Evolutionary conservation across 2,329 filamentous ascomycete genomes (phyloP), one percentile per base, ranked within the genome.

Genomic region (Zalaria sp.): DNA sequence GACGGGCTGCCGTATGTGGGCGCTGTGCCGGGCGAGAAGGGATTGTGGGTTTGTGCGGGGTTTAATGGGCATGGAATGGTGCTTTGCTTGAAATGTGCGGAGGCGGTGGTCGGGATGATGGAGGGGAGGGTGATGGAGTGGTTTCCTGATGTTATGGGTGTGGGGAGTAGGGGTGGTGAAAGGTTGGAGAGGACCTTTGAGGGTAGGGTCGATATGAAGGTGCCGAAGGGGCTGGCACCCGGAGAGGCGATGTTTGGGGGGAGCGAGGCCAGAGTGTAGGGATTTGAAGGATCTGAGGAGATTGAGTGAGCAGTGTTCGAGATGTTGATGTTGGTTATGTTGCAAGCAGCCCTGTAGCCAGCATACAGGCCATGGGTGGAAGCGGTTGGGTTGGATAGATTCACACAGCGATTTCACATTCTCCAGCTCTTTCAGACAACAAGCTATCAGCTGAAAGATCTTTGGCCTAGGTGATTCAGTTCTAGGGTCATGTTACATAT

Each of bases 11-110:
- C 71, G 0, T 67, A 71, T 51, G 60, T 66, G 0, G 63, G 63
- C 0, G 48, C 53, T 9, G 62, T 67, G 39, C 68, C 67, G 1
- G 60, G 56, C 3, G 54, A 55, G 36, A 47, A 57, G 4, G 64
- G 67, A 1, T 51, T 81, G 25, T 79, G 71, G 65, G 60, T 77
- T 1, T 65, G 68, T 28, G 73, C 71, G 3, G 69, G 73, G 4
- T 81, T 81, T 47, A 77, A 79, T 47, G 79, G 79, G 1, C 75
- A 81, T 54, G 76, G 54, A 32, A 53, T 51, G 48, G 48, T 53
- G 10, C 47, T 52, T 48, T 53, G 49, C 41, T 43, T 53, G 61
- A 71, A 75, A 53, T 72, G 69, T 27, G 75, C 75, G 0, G 67
- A 70, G 48, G 77, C 70, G 0, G 49, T 81, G 44, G 71, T 67